These are phyloP conservation scores for Cryptosporidium ryanae DNA, from an alignment of 169 alveolate genomes.

Conservation along the genomic window DNA sequence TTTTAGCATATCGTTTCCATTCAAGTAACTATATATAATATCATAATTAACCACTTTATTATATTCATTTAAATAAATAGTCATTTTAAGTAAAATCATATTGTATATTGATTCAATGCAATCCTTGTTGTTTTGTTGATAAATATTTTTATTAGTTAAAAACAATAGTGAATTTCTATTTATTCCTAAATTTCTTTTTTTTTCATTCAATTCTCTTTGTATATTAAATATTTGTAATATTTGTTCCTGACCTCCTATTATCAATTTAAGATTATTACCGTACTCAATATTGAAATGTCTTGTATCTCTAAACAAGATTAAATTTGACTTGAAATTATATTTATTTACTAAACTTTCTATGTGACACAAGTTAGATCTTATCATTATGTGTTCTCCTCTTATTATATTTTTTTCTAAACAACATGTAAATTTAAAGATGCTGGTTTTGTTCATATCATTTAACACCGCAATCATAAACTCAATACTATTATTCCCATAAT, in stretches of 20 bases:
- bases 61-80: not conserved
- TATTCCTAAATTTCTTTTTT: not conserved
- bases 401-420: not conserved
- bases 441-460: constrained; percentile 28
- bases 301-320: constrained; percentile 32
- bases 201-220: not conserved
- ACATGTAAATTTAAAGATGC: constrained; percentile 7
- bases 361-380: constrained; percentile 37
- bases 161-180: constrained; percentile 26
- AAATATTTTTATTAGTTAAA: constrained; percentile 27
- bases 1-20: not conserved
- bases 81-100: constrained; percentile 4
- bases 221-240: constrained; percentile 18
- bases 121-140: constrained; percentile 22
- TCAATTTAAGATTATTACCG: constrained; percentile 12
- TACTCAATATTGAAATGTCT: constrained; percentile 4
- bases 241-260: constrained; percentile 68
- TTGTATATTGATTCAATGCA: not conserved
- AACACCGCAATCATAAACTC: constrained; percentile 22
- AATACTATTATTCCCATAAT: not conserved
- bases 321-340: constrained; percentile 24
- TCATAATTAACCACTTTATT: not conserved
- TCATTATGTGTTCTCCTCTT: not conserved
- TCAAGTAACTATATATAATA: not conserved
- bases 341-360: constrained; percentile 9